Conservation (phyloP, 306 rosid species). For the Fragaria iinumae region DNA sequence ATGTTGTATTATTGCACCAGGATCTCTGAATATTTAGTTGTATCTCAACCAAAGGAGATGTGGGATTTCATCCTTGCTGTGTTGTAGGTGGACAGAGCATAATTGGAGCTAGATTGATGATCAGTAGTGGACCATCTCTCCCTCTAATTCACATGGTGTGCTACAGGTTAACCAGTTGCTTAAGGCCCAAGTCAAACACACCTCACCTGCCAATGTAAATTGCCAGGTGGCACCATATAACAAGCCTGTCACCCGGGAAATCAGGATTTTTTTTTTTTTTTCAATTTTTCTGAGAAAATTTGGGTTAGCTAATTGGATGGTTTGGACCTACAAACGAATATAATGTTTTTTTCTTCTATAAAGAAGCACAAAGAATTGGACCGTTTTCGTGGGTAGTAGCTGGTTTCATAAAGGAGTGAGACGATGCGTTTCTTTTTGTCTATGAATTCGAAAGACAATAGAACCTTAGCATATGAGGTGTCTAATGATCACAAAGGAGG, state of each 20-base stretch:
- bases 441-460: neutral
- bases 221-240: slow-evolving; percentile 12
- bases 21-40: neutral
- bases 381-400: neutral
- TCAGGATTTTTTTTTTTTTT: neutral
- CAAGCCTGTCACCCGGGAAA: neutral
- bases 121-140: neutral
- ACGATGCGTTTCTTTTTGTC: slow-evolving; percentile 4
- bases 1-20: neutral
- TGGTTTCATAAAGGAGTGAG: neutral
- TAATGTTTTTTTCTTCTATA: neutral
- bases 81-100: neutral
- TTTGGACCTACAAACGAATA: neutral
- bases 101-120: slow-evolving; percentile 5
- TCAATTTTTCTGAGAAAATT: neutral
- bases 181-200: slow-evolving; percentile 18
- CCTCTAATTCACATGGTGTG: slow-evolving; percentile 1
- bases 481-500: neutral
- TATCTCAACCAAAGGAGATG: neutral
- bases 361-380: neutral
- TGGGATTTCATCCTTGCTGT: slow-evolving; percentile 3
- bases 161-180: neutral
- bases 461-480: slow-evolving; percentile 4
- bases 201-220: neutral
- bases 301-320: neutral